phyloP scores from a whole-genome alignment of 2,329 filamentous ascomycete genomes.

The Neophaeococcomyces mojaviensis region DNA sequence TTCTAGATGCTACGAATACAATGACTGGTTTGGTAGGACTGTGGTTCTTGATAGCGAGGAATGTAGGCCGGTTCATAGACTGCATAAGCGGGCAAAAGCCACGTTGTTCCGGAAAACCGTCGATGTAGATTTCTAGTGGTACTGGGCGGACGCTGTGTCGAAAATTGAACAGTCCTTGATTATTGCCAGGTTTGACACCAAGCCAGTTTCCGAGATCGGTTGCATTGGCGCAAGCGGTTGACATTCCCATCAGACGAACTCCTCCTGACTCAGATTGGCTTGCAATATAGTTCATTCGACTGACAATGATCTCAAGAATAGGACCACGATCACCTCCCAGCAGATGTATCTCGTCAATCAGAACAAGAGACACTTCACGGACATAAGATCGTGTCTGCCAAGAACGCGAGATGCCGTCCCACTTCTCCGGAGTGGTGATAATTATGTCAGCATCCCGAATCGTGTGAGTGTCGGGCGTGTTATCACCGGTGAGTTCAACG shows the following conservation, averaged over 20 bases:
- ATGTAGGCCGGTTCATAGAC: slow-evolving; percentile 96
- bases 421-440: slow-evolving; percentile 98
- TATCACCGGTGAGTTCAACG: slow-evolving; percentile 94
- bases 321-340: slow-evolving; percentile 94
- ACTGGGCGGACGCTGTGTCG: slow-evolving; percentile 94
- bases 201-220: slow-evolving; percentile 93
- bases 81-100: slow-evolving; percentile 98
- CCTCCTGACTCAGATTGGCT: slow-evolving; percentile 86
- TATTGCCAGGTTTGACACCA: slow-evolving; percentile 75
- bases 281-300: slow-evolving; percentile 96
- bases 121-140: slow-evolving; percentile 91
- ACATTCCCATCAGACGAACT: slow-evolving; percentile 94
- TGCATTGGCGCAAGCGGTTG: slow-evolving; percentile 93
- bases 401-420: slow-evolving; percentile 97
- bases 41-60: slow-evolving; percentile 91
- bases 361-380: slow-evolving; percentile 86
- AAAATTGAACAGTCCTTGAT: slow-evolving; percentile 74
- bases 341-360: slow-evolving; percentile 97
- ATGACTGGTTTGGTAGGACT: slow-evolving; percentile 96
- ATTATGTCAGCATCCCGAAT: slow-evolving; percentile 96
- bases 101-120: slow-evolving; percentile 89
- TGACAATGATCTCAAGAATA: slow-evolving; percentile 93
- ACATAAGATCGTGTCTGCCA: slow-evolving; percentile 98
- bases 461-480: slow-evolving; percentile 91
- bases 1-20: slow-evolving; percentile 90